A percentile compares a stretch with the other conserved stretches of the same genome.
Evolutionary conservation across 129 eudicot species (phyloP).

Genomic region (Oenanthe sinensis): DNA sequence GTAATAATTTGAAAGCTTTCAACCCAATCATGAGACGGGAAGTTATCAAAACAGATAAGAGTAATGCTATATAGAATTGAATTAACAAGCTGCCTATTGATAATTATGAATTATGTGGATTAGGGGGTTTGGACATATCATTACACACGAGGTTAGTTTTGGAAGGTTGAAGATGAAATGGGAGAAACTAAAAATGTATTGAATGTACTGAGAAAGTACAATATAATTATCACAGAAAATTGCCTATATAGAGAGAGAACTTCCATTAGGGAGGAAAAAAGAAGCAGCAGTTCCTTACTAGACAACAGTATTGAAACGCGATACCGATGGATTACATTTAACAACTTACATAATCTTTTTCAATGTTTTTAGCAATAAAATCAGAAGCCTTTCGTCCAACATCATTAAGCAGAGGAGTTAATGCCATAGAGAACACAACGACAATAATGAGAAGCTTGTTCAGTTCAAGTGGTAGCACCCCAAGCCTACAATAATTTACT

Average conservation of each 20-base stretch:
- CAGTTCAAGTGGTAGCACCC: constrained; percentile 92
- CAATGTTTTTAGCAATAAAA: constrained; percentile 54
- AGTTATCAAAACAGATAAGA: constrained; percentile 6
- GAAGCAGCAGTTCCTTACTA: neutral
- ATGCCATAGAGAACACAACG: constrained; percentile 93
- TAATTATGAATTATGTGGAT: too few relatives aligned
- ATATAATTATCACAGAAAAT: neutral
- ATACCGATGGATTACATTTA: neutral
- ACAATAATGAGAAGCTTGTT: constrained; percentile 96
- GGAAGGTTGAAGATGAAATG: too few relatives aligned
- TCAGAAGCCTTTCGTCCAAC: constrained; percentile 82
- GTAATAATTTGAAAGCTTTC: neutral
- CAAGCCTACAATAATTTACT: constrained; percentile 54
- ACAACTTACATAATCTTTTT: constrained; percentile 48
- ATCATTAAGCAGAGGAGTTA: constrained; percentile 84
- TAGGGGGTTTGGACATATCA: too few relatives aligned
- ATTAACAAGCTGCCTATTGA: too few relatives aligned
- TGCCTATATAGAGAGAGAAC: neutral
- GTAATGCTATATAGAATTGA: neutral
- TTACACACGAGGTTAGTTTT: too few relatives aligned
- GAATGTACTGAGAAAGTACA: too few relatives aligned
- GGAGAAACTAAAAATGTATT: too few relatives aligned
- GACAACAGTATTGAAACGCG: neutral
- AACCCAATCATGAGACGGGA: neutral
- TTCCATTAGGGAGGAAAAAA: neutral